Base-by-base conservation (phyloP, 495 filamentous ascomycete genomes). In the Viridothelium virens region DNA sequence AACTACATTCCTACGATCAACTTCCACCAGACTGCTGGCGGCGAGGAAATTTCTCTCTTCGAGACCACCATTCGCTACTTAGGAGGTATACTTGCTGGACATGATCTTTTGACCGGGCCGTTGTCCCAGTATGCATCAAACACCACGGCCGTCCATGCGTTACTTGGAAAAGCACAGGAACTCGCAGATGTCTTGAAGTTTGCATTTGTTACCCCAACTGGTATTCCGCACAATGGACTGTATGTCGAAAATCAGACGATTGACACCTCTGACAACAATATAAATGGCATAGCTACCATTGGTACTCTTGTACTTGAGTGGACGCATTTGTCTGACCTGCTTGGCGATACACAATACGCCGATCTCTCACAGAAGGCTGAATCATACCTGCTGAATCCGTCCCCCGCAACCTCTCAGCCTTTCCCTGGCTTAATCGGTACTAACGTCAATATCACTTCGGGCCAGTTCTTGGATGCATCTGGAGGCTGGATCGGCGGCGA, bases 21-120 rank as follows among this genome's bases (percentile, higher is more conserved):
- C 76, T 96, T 90, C 68, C 81, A 81, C 62, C 78, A 76, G 18
- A 88, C 65, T 72, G 1, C 75, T 38, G 37, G 67, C 10, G 44
- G 65, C 10, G 47, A 74, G 6, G 78, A 77, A 14, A 85, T 95
- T 67, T 91, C 87, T 65, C 77, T 96, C 38, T 96, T 96, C 67
- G 91, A 96, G 76, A 96, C 91, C 2, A 95, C 90, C 2, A 96
- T 96, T 71, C 87, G 91, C 3, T 96, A 95, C 69, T 78, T 96
- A 2, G 91, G 80, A 16, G 91, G 91, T 18, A 79, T 96, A 69
- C 69, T 95, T 50, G 89, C 91, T 9, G 91, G 85, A 6, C 91
- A 94, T 73, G 91, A 95, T 72, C 82, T 96, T 69, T 76, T 96
- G 36, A 89, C 75, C 7, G 90, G 89, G 0, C 89, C 90, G 6